Evolutionary conservation across 345 rosid genomes (phyloP), one percentile per base, ranked within the genome.

Genomic region (Corymbia maculata): DNA sequence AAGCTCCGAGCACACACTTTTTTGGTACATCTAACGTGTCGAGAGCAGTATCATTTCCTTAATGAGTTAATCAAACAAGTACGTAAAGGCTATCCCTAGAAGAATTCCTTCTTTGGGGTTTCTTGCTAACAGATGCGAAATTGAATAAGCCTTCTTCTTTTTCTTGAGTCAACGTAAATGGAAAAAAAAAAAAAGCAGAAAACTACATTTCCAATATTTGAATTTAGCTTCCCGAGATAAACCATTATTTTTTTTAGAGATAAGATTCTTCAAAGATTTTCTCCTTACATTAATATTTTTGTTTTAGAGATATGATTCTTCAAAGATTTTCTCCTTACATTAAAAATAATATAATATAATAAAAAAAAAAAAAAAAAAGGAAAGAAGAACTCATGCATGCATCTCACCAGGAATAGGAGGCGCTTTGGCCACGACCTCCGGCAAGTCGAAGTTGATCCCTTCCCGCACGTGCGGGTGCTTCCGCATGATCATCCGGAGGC

Each of bases 371-470:
- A 36, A 2, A 36, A 36, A 36, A 32, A 86, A 6, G 13, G 32
- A n/a, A 30, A 12, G 13, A 8, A 79, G 28, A n/a, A 4, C 13
- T 13, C 21, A 13, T 5, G 66, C 32, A 89, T 61, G 51, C 49
- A 88, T 30, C 94, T 89, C 47, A 97, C 99, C 96, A 8, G 94
- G 94, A 89, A 96, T 95, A 3, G 3, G 61, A 8, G 98, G 97
- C 14, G 97, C 98, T 87, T 93, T 93, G 85, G 96, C 97, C 49
- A 96, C 95, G 21, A 97, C 99, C 88, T 95, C 97, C 32, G 97
- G 99, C 91, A 97, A 85, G 88, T 97, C 99, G 87, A 95, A 97
- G 91, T 97, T 97, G 92, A 95, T 91, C 6, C 96, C 99, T 88
- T 93, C 88, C 32, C 89, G 90, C 6, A 97, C 88, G 45, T 80